Base-by-base conservation (phyloP, 1,284 basidiomycete species). In the Abortiporus biennis region DNA sequence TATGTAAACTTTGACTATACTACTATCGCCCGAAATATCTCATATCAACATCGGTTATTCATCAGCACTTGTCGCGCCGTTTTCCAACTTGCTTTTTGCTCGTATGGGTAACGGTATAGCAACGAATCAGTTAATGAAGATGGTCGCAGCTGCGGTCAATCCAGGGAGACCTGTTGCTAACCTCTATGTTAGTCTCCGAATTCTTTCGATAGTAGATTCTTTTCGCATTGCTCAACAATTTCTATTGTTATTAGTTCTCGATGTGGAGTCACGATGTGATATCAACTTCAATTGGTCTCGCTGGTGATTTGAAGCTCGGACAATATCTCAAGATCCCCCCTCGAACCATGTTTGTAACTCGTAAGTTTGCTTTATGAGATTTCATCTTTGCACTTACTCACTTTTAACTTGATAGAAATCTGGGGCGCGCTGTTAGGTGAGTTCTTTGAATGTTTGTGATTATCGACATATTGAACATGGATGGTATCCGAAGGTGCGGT, bases 241-340 rank as follows among this genome's bases (percentile, higher is more conserved):
- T n/a, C 3, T 16, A 8, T 2, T 33, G 8, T n/a, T n/a, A n/a
- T n/a, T 22, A 78, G 76, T 78, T 78, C 58, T 72, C 74, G 0
- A 78, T 77, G 74, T 78, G 76, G 76, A 77, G 74, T 50, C 74
- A 79, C 48, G 76, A 78, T 49, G 71, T 77, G 30, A 62, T 79
- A 3, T 54, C 62, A 0, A 73, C 68, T n/a, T 74, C 73, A 3
- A 69, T 79, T 44, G 54, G 59, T 40, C 58, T 79, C 47, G 69
- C 72, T 21, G 57, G 69, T 46, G 72, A 87, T 54, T 66, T 88
- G 38, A 88, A 88, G 62, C 69, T 88, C 47, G 84, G 82, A 2
- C 83, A 87, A 54, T 87, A 88, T 62, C 61, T 83, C 44, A 87
- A 88, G 66, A 73, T 89, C 39, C 82, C 85, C 21, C 84, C 86